Percentiles rank a stretch among this genome's conserved stretches.
Conservation (phyloP, 768 basidiomycete species). For the Hygrophorus russula region DNA sequence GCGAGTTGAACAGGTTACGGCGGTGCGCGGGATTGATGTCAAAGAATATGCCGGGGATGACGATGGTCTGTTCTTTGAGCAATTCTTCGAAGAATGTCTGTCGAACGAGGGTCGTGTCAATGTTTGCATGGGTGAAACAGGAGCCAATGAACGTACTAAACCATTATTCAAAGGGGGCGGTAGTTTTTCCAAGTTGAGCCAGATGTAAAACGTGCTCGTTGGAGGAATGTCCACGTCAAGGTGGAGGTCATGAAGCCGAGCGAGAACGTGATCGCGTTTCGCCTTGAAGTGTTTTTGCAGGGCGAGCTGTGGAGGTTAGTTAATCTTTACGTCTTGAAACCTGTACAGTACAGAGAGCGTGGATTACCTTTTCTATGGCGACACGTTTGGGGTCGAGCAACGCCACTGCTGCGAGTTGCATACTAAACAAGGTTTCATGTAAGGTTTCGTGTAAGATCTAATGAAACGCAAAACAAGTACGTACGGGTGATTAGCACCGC, state of each 20-base stretch:
- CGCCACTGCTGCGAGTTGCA: slow-evolving; percentile 83
- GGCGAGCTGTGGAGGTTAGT: slow-evolving; percentile 36
- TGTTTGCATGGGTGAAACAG: background rate
- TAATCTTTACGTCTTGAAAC: background rate
- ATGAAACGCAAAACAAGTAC: slow-evolving; percentile 14
- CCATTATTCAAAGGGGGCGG: slow-evolving; percentile 83
- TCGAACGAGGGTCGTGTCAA: background rate
- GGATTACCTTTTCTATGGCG: slow-evolving; percentile 48
- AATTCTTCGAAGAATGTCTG: slow-evolving; percentile 92
- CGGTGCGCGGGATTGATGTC: slow-evolving; percentile 76
- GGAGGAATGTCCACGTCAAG: slow-evolving; percentile 73
- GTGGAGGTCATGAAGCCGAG: slow-evolving; percentile 66
- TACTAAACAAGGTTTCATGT: slow-evolving; percentile 23
- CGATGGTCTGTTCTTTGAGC: slow-evolving; percentile 82
- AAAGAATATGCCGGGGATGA: slow-evolving; percentile 87
- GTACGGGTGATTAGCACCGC: slow-evolving; percentile 89
- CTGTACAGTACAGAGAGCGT: background rate
- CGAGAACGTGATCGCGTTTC: slow-evolving; percentile 85
- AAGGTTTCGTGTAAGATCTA: background rate
- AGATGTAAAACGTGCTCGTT: slow-evolving; percentile 84
- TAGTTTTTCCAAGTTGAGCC: slow-evolving; percentile 77
- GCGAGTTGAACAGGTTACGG: slow-evolving; percentile 81
- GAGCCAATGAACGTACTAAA: slow-evolving; percentile 32
- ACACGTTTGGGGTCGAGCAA: slow-evolving; percentile 68
- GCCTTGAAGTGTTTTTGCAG: slow-evolving; percentile 85